Percentiles rank a stretch among this genome's conserved stretches.
phyloP scores from a whole-genome alignment of 352 stramenopile genomes.

The Pythium apleroticum region DNA sequence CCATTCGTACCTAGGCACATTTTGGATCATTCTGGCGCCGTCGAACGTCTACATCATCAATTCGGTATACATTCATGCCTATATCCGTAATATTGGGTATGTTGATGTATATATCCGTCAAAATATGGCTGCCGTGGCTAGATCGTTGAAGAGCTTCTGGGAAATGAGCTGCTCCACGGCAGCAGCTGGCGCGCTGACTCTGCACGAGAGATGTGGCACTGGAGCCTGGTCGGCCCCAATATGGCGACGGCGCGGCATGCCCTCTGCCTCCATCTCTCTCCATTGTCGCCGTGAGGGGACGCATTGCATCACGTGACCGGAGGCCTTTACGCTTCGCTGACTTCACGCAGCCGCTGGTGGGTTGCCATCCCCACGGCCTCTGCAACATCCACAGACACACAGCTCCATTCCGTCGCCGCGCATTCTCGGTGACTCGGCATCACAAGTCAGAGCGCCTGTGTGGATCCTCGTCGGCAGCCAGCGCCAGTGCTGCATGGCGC shows the following conservation, averaged over 20 bases:
- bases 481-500: neutral
- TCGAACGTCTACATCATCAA: neutral
- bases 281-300: neutral
- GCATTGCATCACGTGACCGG: neutral
- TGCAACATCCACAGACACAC: constrained; percentile 1
- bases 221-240: neutral
- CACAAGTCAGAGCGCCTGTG: neutral
- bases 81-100: neutral
- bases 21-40: neutral
- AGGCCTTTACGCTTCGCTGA: neutral
- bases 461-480: neutral
- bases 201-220: neutral
- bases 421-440: neutral
- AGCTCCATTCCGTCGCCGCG: neutral
- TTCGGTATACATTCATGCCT: neutral
- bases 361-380: neutral
- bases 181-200: constrained; percentile 14
- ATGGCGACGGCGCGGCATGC: neutral
- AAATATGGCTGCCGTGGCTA: neutral
- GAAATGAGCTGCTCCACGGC: neutral
- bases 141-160: neutral
- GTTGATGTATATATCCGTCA: neutral
- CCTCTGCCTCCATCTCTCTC: constrained; percentile 4
- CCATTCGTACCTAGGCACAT: no score
- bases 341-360: neutral